A percentile compares a stretch with the other conserved stretches of the same genome.
Evolutionary conservation across 345 rosid species (phyloP).

Genomic region (rapeseed (Brassica napus)): DNA sequence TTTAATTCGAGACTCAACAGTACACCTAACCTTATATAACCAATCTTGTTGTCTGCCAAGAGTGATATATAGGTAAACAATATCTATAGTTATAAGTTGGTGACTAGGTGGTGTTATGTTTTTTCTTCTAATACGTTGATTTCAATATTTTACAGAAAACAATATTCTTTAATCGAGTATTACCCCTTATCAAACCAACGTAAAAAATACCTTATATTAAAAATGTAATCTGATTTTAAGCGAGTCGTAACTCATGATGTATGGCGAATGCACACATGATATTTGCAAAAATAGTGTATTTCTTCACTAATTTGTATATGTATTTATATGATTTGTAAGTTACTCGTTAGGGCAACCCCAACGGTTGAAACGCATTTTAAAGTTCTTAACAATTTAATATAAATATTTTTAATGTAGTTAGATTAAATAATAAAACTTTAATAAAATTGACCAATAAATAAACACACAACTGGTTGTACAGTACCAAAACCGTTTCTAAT

Average conservation of each 20-base stretch:
- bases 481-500: too few relatives aligned
- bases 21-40: conserved; percentile 4
- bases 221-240: neutral
- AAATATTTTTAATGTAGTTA: too few relatives aligned
- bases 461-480: too few relatives aligned
- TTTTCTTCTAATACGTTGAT: neutral
- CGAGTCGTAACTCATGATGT: neutral
- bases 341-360: too few relatives aligned
- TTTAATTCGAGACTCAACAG: neutral
- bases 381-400: too few relatives aligned
- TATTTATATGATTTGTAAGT: too few relatives aligned
- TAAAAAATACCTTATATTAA: neutral
- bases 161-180: neutral
- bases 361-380: too few relatives aligned
- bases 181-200: neutral
- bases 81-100: neutral
- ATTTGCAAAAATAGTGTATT: too few relatives aligned
- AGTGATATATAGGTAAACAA: conserved; percentile 6
- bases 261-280: too few relatives aligned
- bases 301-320: too few relatives aligned
- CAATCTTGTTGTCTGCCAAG: neutral
- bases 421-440: too few relatives aligned
- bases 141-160: neutral
- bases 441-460: too few relatives aligned
- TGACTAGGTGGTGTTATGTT: neutral